Base-by-base conservation (phyloP, 2,329 filamentous ascomycete species). In the Xylariaceae sp. region DNA sequence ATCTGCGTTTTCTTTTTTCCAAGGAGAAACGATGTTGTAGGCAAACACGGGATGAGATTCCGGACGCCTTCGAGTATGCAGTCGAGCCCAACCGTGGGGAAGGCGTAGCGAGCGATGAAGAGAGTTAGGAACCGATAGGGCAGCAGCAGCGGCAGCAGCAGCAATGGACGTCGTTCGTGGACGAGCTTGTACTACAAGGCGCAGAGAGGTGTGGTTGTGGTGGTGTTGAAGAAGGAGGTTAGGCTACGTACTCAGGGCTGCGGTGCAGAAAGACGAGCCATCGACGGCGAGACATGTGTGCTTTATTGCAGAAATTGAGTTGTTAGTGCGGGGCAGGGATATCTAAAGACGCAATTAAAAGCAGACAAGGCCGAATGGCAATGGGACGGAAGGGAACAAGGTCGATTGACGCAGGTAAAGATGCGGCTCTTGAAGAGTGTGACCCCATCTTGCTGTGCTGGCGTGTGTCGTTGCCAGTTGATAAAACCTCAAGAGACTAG, bases 401-500 rank as follows among this genome's bases (percentile, higher is more conserved):
- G 78, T 79, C 75, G 76, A 71, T 74, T 83, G 79, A 83, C 80
- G 81, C 82, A 84, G 78, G 81, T 81, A 74, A 75, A 79, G 77
- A 84, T 87, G 84, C 84, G 84, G 84, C 84, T 86, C 83, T 86
- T 80, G 67, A 71, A 81, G 75, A 81, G 82, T 84, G 83, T 83
- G 83, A 85, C 83, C 84, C 61, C 83, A 84, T 85, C 78, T 80
- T 90, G 90, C 92, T 96, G 91, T 89, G 91, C 82, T 96, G 91
- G 91, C 91, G 88, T 87, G 80, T 81, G 81, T 88, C 82, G 81
- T 86, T 84, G 84, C 90, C 90, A 93, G 88, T 93, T 86, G 82
- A 87, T 85, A 79, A 80, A 80, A 82, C 77, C 75, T 77, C 79
- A 78, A 81, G 79, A 81, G 78, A 81, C 81, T 83, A 84, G 77